Conservation (phyloP, 2,329 filamentous ascomycete genomes). For the Fonsecaea pugnacius region DNA sequence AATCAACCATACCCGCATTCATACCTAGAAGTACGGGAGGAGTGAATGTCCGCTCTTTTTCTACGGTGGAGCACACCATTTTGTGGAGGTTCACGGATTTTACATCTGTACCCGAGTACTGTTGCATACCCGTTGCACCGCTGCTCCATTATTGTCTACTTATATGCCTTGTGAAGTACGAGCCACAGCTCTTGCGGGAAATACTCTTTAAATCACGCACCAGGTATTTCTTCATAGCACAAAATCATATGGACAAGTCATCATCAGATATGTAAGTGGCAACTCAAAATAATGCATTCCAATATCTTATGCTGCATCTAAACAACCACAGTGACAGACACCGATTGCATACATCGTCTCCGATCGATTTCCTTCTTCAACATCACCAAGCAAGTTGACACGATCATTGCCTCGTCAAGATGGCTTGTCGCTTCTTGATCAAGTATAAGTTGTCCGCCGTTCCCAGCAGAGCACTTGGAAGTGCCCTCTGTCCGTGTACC, state of each 20-base stretch:
- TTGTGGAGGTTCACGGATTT: not conserved
- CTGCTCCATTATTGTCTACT: no score
- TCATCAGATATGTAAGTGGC: not conserved
- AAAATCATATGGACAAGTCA: not conserved
- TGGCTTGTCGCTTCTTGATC: slow-evolving; percentile 49
- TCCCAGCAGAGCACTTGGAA: slow-evolving; percentile 45
- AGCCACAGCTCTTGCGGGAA: not conserved
- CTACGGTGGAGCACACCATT: not conserved
- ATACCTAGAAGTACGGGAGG: no score
- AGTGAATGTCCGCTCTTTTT: not conserved
- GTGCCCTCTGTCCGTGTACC: slow-evolving; percentile 49
- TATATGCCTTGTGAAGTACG: no score
- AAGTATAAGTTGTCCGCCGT: slow-evolving; percentile 56
- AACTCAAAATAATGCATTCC: not conserved
- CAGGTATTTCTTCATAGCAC: not conserved
- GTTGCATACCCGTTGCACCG: no score
- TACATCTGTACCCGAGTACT: no score
- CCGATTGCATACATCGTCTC: slow-evolving; percentile 57
- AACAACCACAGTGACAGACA: slow-evolving; percentile 47
- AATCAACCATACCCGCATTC: no score
- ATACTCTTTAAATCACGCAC: not conserved
- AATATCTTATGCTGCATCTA: not conserved
- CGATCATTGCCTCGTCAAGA: slow-evolving; percentile 55
- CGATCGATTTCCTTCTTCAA: slow-evolving; percentile 69
- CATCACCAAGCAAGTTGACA: slow-evolving; percentile 64